Evolutionary conservation across 768 basidiomycete species (phyloP).

Genomic region (Lentinula boryana): DNA sequence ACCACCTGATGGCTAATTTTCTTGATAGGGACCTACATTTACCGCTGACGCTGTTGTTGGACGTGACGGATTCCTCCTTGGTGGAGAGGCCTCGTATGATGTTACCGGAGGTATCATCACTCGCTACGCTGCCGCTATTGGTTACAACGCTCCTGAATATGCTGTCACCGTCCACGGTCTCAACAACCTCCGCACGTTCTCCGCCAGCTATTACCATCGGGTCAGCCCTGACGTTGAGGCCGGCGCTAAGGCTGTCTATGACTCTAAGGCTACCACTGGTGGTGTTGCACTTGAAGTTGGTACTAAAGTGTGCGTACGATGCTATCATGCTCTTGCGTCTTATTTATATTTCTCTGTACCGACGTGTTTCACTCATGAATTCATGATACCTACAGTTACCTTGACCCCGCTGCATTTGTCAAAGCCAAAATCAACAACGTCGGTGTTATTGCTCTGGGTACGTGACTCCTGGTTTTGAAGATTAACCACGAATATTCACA

Average conservation of each 20-base stretch:
- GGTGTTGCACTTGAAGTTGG: slow-evolving; percentile 93
- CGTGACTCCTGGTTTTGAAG: slow-evolving; percentile 11
- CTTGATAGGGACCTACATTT: slow-evolving; percentile 84
- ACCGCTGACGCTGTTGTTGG: slow-evolving; percentile 94
- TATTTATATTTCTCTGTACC: neutral
- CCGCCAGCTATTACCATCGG: slow-evolving; percentile 97
- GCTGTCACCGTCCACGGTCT: slow-evolving; percentile 92
- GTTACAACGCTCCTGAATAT: slow-evolving; percentile 95
- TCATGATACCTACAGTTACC: slow-evolving; percentile 46
- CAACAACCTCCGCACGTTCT: slow-evolving; percentile 90
- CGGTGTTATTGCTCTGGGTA: slow-evolving; percentile 84
- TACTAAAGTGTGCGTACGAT: slow-evolving; percentile 76
- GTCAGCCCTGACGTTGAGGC: slow-evolving; percentile 89
- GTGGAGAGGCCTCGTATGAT: slow-evolving; percentile 95
- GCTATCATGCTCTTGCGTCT: neutral
- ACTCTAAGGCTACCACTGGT: slow-evolving; percentile 82
- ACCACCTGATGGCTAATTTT: neutral
- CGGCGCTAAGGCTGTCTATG: slow-evolving; percentile 94
- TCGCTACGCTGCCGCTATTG: slow-evolving; percentile 87
- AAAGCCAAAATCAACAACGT: slow-evolving; percentile 99
- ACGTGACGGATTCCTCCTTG: slow-evolving; percentile 95
- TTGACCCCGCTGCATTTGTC: slow-evolving; percentile 86
- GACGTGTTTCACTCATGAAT: no score
- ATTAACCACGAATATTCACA: slow-evolving; percentile 6
- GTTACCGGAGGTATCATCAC: slow-evolving; percentile 89